These are phyloP conservation scores for Zymoseptoria ardabiliae DNA, from an alignment of 2,329 filamentous ascomycete genomes.

Conservation along the genomic window DNA sequence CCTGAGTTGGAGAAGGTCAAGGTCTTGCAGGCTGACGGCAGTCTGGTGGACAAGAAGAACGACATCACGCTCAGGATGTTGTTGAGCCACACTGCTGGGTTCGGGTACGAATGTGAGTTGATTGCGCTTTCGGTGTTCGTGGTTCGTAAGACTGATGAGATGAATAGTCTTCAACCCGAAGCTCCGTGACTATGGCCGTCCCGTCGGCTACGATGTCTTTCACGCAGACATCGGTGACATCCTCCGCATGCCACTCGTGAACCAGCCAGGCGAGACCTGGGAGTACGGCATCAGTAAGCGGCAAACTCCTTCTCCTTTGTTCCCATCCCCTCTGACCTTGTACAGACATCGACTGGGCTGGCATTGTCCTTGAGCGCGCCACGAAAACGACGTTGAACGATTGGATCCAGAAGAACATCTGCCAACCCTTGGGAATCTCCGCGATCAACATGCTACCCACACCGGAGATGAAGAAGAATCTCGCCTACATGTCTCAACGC, in stretches of 20 bases:
- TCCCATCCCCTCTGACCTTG: slow-evolving; percentile 1
- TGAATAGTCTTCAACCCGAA: slow-evolving; percentile 33
- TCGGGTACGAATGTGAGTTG: slow-evolving; percentile 38
- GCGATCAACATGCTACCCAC: slow-evolving; percentile 53
- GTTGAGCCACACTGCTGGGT: slow-evolving; percentile 44
- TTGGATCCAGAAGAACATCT: slow-evolving; percentile 42
- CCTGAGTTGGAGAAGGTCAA: slow-evolving; percentile 39
- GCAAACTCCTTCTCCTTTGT: background rate
- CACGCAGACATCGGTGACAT: slow-evolving; percentile 38
- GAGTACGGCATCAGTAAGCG: slow-evolving; percentile 41
- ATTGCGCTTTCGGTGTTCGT: background rate
- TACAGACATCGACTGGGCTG: slow-evolving; percentile 44
- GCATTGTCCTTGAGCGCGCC: slow-evolving; percentile 40
- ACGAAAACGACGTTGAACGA: slow-evolving; percentile 38
- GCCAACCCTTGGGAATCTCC: slow-evolving; percentile 40
- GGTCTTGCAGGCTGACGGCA: slow-evolving; percentile 35
- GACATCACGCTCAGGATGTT: slow-evolving; percentile 47
- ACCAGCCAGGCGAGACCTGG: slow-evolving; percentile 57
- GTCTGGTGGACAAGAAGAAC: slow-evolving; percentile 36
- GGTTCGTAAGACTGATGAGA: background rate
- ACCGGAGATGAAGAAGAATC: slow-evolving; percentile 44
- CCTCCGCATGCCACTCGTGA: slow-evolving; percentile 46
- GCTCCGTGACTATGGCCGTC: slow-evolving; percentile 37
- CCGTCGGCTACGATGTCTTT: slow-evolving; percentile 52
- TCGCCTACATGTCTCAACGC: slow-evolving; percentile 53